Conservation (phyloP, 495 filamentous ascomycete species). For the Aspergillus nidulans region DNA sequence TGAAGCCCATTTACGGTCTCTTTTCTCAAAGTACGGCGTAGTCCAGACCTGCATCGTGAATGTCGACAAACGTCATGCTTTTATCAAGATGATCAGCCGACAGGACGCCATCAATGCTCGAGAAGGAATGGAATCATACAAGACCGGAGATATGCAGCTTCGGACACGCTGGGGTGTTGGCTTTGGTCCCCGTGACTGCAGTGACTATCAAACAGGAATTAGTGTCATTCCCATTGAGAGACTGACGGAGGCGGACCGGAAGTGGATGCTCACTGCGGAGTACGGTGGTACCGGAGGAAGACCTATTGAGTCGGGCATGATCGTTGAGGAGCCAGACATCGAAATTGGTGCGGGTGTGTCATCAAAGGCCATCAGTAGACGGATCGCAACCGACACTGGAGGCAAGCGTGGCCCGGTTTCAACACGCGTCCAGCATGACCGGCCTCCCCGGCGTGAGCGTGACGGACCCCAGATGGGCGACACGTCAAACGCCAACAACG, state of each 20-base stretch:
- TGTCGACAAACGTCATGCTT: slow-evolving; percentile 93
- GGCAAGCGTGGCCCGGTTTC: slow-evolving; percentile 71
- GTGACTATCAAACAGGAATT: slow-evolving; percentile 87
- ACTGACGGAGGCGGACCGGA: slow-evolving; percentile 90
- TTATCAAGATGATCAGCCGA: slow-evolving; percentile 95
- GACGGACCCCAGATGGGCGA: slow-evolving; percentile 28
- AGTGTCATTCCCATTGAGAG: slow-evolving; percentile 89
- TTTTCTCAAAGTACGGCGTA: slow-evolving; percentile 73
- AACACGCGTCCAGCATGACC: slow-evolving; percentile 50
- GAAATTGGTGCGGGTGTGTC: slow-evolving; percentile 97
- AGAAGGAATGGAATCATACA: slow-evolving; percentile 82
- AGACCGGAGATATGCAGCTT: slow-evolving; percentile 65
- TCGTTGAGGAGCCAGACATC: slow-evolving; percentile 96
- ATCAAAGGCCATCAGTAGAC: slow-evolving; percentile 86
- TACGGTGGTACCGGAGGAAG: slow-evolving; percentile 88
- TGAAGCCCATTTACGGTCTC: slow-evolving; percentile 71
- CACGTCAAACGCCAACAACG: slow-evolving; percentile 44
- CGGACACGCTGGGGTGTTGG: slow-evolving; percentile 97
- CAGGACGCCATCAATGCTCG: slow-evolving; percentile 78
- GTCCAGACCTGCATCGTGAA: slow-evolving; percentile 99
- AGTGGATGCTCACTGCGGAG: slow-evolving; percentile 95
- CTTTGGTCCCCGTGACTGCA: slow-evolving; percentile 95
- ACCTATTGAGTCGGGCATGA: slow-evolving; percentile 73
- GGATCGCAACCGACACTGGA: slow-evolving; percentile 73
- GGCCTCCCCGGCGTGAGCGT: slow-evolving; percentile 40